Base-by-base conservation (phyloP, 2,329 filamentous ascomycete species). In the Aspergillus fumigatiaffinis region DNA sequence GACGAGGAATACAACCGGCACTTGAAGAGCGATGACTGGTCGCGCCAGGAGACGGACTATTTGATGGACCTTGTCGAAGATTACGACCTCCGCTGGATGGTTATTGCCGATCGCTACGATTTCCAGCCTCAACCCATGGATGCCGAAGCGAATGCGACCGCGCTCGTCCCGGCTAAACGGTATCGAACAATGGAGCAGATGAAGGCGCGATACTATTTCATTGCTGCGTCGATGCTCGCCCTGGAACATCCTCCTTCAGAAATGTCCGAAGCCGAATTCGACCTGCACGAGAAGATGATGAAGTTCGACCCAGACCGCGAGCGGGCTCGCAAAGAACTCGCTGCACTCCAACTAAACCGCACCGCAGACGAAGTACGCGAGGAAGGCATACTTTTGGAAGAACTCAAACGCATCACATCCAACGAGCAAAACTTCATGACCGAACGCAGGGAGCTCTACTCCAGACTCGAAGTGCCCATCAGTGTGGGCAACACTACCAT, bases 51-150 rank as follows among this genome's bases (percentile, higher is more conserved):
- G 76, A 99, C 94, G 8, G 92, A 97, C 71, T 97, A 97, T 70
- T 76, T 99, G 61, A 83, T 97, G 71, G 79, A 84, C 3, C 72
- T 93, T 38, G 90, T 86, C 14, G 82, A 82, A 56, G 88, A 92
- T 50, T 96, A 87, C 69, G 91, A 96, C 69, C 82, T 96, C 59
- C 87, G 94, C 64, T 99, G 94, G 92, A 84, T 93, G 3, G 74
- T 97, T 17, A 90, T 99, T 59, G 91, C 88, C 80, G 94, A 99
- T 73, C 89, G 93, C 57, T 99, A 97, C 76, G 90, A 96, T 54
- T 96, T 70, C 56, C 71, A 75, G 58, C 67, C 70, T 1, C 68
- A 65, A 20, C 51, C 59, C 1, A 60, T 68, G 21, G 65, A 71
- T 23, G 57, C 63, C 9, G 67, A 72, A 52, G 59, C 63, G 10